A percentile compares a stretch with the other conserved stretches of the same genome.
These are phyloP conservation scores for Fusarium sp. DNA, from an alignment of 2,329 filamentous ascomycete species.

Conservation along the genomic window DNA sequence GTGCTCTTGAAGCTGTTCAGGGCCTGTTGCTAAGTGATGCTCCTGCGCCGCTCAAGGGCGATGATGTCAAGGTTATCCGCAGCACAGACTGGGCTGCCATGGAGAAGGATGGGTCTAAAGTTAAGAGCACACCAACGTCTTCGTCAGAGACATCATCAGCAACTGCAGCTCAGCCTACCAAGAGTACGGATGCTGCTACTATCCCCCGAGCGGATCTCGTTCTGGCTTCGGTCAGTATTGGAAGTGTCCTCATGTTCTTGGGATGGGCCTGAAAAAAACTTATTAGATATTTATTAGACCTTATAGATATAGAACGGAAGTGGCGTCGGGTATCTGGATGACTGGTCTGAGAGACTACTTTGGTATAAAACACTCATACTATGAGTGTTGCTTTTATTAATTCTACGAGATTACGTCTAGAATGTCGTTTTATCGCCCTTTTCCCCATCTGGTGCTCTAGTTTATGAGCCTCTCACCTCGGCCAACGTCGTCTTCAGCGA, in stretches of 20 bases:
- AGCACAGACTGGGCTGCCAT: constrained; percentile 36
- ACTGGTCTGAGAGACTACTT: constrained; percentile 12
- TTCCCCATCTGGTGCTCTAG: background rate
- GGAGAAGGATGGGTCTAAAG: constrained; percentile 22
- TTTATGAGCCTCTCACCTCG: constrained; percentile 51
- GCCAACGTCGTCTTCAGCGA: constrained; percentile 66
- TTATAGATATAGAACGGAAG: constrained; percentile 22
- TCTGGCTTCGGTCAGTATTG: constrained; percentile 36
- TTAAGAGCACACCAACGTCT: constrained; percentile 20
- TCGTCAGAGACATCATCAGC: constrained; percentile 8
- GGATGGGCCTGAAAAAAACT: constrained; percentile 26
- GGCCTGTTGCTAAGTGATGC: constrained; percentile 61
- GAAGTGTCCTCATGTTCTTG: constrained; percentile 30
- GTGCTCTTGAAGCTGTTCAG: constrained; percentile 70
- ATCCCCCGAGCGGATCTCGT: constrained; percentile 21
- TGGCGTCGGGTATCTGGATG: constrained; percentile 26
- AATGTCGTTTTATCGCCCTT: constrained; percentile 17
- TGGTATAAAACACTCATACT: constrained; percentile 25
- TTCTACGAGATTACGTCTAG: constrained; percentile 41
- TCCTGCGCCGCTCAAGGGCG: constrained; percentile 56
- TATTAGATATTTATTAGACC: constrained; percentile 28
- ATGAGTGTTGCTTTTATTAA: constrained; percentile 38
- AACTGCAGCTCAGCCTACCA: constrained; percentile 20
- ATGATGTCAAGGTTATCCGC: constrained; percentile 58
- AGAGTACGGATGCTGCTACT: constrained; percentile 34